Percentiles rank a stretch among this genome's conserved stretches.
phyloP scores from a whole-genome alignment of 2,329 filamentous ascomycete genomes.

The Pseudocercospora fijiensis region DNA sequence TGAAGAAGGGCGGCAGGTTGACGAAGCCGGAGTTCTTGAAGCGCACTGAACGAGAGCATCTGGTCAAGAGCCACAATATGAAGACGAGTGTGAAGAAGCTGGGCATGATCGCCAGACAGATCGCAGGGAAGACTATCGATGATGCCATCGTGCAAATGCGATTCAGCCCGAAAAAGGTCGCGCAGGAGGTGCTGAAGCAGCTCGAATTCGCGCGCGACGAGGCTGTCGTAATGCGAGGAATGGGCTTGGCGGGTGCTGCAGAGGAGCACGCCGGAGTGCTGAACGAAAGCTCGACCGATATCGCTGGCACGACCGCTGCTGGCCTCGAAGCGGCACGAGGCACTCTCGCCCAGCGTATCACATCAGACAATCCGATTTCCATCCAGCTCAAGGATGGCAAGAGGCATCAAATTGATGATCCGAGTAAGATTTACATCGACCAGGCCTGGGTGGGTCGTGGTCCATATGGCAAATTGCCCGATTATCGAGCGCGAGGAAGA shows the following conservation, averaged over 20 bases:
- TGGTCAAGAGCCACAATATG: slow-evolving; percentile 67
- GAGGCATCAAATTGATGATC: slow-evolving; percentile 68
- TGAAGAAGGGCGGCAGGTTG: slow-evolving; percentile 66
- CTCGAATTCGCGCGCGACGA: slow-evolving; percentile 77
- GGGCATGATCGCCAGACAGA: slow-evolving; percentile 78
- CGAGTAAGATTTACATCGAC: slow-evolving; percentile 82
- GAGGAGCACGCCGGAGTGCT: slow-evolving; percentile 18
- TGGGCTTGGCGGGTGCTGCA: slow-evolving; percentile 63
- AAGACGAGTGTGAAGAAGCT: slow-evolving; percentile 92
- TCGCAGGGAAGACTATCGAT: slow-evolving; percentile 87
- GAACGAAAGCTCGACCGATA: slow-evolving; percentile 14
- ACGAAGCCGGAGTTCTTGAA: slow-evolving; percentile 66
- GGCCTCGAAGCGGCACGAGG: slow-evolving; percentile 8
- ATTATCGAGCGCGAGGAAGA: slow-evolving; percentile 74
- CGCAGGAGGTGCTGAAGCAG: slow-evolving; percentile 74
- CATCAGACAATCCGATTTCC: slow-evolving; percentile 44
- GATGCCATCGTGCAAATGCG: slow-evolving; percentile 94
- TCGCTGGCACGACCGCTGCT: slow-evolving; percentile 8
- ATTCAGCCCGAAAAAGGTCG: slow-evolving; percentile 91
- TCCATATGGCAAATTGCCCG: slow-evolving; percentile 58
- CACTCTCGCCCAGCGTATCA: not conserved
- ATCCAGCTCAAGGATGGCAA: slow-evolving; percentile 75
- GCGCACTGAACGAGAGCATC: slow-evolving; percentile 60
- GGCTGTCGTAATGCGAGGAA: slow-evolving; percentile 76
- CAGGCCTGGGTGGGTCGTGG: slow-evolving; percentile 91